Evolutionary conservation across 129 eudicot genomes (phyloP), one percentile per base, ranked within the genome.

Genomic region (Chrysanthemum lavandulifolium): DNA sequence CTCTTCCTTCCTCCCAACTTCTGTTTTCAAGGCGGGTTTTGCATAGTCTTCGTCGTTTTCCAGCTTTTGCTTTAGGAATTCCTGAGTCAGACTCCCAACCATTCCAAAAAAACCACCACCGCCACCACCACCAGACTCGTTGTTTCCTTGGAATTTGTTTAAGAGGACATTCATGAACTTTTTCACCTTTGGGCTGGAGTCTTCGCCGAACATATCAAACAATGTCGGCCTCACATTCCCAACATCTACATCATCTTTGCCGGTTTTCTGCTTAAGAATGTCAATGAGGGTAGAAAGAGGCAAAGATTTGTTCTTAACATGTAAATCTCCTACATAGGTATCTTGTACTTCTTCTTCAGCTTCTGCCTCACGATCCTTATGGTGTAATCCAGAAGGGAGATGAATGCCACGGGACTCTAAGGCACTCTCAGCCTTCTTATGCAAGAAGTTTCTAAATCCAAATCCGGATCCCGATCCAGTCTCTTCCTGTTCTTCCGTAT

Each of bases 271-370:
- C 77, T 94, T 83, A 27, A 94, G 94, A 47, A 94, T 79, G 1
- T 88, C 97, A 16, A 94, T 80, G 23, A 94, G 91, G 49, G 97
- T 90, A 21, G 97, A 83, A 45, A 94, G 77, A 5, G 97, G 99
- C 60, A 94, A 73, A 8, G 97, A 94, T 80, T 79, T 88, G 79
- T 77, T 90, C 77, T 88, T 90, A 10, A 80, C 78, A n/a, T 81
- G 77, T 23, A 49, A 52, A 19, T 86, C 87, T 14, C 78, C 74
- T 7, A 76, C 80, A 43, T 71, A 83, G 21, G 73, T 76, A 40
- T 55, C 79, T 23, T 52, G 79, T n/a, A 73, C 69, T 59, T 49
- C 56, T 19, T 18, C 76, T 0, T 49, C 84, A 2, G 25, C 71
- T 8, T 72, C 82, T n/a, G 69, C 86, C 2, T 80, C 73, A 10